Base-by-base conservation (phyloP, 2,329 filamentous ascomycete species). In the Lachnellula arida region DNA sequence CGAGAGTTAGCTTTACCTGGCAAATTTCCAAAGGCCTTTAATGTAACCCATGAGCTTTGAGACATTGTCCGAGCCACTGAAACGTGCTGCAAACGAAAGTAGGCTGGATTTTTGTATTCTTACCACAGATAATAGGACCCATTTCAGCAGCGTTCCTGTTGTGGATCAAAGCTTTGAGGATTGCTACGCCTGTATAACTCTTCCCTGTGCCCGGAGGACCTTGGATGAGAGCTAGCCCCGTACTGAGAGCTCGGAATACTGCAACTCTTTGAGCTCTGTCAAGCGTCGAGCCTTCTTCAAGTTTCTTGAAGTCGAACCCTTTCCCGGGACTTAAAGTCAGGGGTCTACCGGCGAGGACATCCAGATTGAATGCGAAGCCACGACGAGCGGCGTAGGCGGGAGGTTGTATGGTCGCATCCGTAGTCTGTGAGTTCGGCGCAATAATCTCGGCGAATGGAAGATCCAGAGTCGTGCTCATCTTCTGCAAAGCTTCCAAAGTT, bases 121-220 rank as follows among this genome's bases (percentile, higher is more conserved):
- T 32, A 32, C 28, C 76, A 59, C 73, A 77, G 9, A 81, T 68
- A 11, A 83, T 76, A 0, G 80, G 80, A 0, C 80, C 79, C 0
- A 83, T 61, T 0, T 67, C 53, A 0, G 74, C 72, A 7, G 62
- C 59, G 0, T 42, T 34, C 49, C 74, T 75, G 60, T 77, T 76
- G 12, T 66, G 65, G 3, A 86, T 64, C 5, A 86, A 65, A 0
- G 77, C 74, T 57, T 79, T 78, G 56, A 87, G 78, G n/a, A 88
- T 67, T 44, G 78, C 75, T 2, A 82, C 75, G 2, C 85, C 85
- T 0, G 79, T 75, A 60, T 79, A 88, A 4, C 76, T 80, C 65
- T 89, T 89, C 0, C 87, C 86, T 0, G 86, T 89, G 0, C 87
- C 86, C 0, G 86, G 86, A 0, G 86, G 86, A 0, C 87, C 87